These are phyloP conservation scores for Diaporthe humulicola DNA, from an alignment of 2,329 filamentous ascomycete species.

Conservation along the genomic window DNA sequence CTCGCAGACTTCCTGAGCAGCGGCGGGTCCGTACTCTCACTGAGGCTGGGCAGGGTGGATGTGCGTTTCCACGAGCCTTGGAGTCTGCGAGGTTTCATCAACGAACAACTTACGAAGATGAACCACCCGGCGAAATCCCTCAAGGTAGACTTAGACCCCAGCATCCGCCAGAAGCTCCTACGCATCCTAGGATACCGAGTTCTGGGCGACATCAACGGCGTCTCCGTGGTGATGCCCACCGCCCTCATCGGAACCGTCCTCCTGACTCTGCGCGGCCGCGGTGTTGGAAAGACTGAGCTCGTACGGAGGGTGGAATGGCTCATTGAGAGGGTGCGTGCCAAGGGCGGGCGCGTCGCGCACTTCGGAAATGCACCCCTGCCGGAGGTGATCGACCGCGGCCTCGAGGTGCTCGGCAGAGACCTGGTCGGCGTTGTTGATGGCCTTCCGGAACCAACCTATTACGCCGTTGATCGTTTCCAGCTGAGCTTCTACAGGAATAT, in stretches of 20 bases:
- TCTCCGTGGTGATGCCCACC: constrained; percentile 98
- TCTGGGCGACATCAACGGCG: constrained; percentile 92
- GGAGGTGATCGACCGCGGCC: constrained; percentile 86
- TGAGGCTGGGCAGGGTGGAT: constrained; percentile 92
- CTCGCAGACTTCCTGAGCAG: constrained; percentile 89
- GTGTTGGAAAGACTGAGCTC: constrained; percentile 89
- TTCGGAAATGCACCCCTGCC: constrained; percentile 86
- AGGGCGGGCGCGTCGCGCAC: constrained; percentile 93
- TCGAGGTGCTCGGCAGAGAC: constrained; percentile 92
- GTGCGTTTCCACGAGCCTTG: constrained; percentile 97
- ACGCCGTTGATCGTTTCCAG: constrained; percentile 95
- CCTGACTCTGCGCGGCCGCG: constrained; percentile 89
- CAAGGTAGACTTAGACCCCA: constrained; percentile 62
- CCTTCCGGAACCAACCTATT: constrained; percentile 91
- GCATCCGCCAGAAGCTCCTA: constrained; percentile 78
- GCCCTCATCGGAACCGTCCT: constrained; percentile 95
- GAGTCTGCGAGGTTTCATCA: constrained; percentile 87
- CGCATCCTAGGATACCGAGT: constrained; percentile 93
- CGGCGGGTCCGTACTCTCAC: constrained; percentile 85
- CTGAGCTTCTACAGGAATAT: constrained; percentile 99
- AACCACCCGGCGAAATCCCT: constrained; percentile 63
- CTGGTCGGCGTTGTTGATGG: constrained; percentile 85
- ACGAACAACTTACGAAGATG: constrained; percentile 76
- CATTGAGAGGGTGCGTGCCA: constrained; percentile 81
- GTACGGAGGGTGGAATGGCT: constrained; percentile 93